Evolutionary conservation across 2,329 filamentous ascomycete species (phyloP).

Genomic region (Nigrospora osmanthi): DNA sequence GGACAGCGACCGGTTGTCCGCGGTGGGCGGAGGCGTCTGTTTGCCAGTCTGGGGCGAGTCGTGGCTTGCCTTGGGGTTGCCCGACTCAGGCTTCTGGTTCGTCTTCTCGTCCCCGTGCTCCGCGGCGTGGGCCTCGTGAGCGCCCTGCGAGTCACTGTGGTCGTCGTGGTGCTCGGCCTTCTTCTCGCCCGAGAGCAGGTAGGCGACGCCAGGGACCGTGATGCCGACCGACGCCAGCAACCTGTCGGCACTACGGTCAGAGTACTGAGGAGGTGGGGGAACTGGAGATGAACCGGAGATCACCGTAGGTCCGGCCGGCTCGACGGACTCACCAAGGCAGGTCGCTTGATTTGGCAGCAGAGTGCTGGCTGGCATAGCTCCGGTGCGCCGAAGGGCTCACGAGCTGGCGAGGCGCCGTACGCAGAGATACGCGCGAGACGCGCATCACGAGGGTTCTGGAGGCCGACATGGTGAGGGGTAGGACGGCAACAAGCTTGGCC

Average conservation of each 20-base stretch:
- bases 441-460: constrained; percentile 10
- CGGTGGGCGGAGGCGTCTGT: constrained; percentile 8
- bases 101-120: background rate
- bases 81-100: background rate
- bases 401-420: constrained; percentile 1
- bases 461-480: constrained; percentile 10
- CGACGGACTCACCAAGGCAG: constrained; percentile 18
- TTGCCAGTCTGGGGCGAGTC: constrained; percentile 6
- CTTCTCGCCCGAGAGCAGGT: constrained; percentile 8
- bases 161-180: background rate
- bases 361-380: constrained; percentile 7
- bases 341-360: constrained; percentile 13
- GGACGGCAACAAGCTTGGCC: no score
- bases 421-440: constrained; percentile 1
- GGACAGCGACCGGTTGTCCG: constrained; percentile 10
- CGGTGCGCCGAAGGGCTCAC: constrained; percentile 5
- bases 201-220: constrained; percentile 11
- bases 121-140: background rate
- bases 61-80: constrained; percentile 4
- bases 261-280: no score
- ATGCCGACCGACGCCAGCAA: constrained; percentile 12
- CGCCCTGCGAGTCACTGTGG: background rate
- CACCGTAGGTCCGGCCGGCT: background rate
- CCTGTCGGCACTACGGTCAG: constrained; percentile 6
- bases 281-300: background rate